Base-by-base conservation (phyloP, 164 flowering plant species). In the Chimonanthus salicifolius region DNA sequence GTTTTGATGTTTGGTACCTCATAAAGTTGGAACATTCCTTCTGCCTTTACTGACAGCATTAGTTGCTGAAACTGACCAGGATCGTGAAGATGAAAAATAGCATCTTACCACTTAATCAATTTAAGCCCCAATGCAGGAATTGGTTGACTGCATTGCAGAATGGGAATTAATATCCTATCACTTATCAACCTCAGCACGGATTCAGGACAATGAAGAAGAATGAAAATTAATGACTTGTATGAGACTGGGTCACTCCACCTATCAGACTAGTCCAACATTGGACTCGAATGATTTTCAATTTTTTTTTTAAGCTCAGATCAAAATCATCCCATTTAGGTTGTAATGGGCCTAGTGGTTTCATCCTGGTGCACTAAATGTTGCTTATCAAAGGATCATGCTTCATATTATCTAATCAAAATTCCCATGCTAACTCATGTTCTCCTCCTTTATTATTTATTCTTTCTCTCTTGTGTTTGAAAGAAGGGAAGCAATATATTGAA, bases 191-290 rank as follows among this genome's bases (percentile, higher is more conserved):
- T 58, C 11, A 0, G 33, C 62, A 66, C 3, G 20, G 54, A 64
- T 20, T 5, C 66, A 58, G 58, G 58, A n/a, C 70, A 68, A 54
- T 54, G 9, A 20, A n/a, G 73, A 71, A 47, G 33, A 58, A 64
- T 45, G 73, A 74, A 67, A 71, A 83, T 97, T 89, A 33, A 33
- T 33, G 33, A 33, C 2, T 33, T 33, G 2, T 33, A 33, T 33
- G 33, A 33, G 33, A 33, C 2, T 33, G 33, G 33, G 33, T 33
- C 33, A 33, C 33, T 33, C 33, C 33, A 33, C 33, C 33, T 33
- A 33, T 33, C 33, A 33, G 33, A 33, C 33, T 33, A 33, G 33
- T 33, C 33, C 33, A 33, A 33, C 33, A 33, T 33, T 33, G 33
- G 2, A 33, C 33, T 33, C 33, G 33, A 33, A 1, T 33, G 33